phyloP scores from a whole-genome alignment of 495 filamentous ascomycete genomes.

The Neurospora sp. region DNA sequence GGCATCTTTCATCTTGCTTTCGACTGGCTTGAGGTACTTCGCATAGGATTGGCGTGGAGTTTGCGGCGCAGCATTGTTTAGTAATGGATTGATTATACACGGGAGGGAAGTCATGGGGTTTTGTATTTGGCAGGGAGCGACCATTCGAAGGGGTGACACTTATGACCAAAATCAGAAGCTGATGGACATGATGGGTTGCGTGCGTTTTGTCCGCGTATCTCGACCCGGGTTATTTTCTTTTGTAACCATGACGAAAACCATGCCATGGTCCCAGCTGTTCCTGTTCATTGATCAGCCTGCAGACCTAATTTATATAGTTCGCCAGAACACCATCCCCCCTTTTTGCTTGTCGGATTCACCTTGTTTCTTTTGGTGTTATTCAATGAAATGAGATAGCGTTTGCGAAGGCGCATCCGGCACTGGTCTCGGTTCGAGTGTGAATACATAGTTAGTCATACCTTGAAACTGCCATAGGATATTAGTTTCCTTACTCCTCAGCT shows the following conservation, averaged over 20 bases:
- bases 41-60: conserved; percentile 29
- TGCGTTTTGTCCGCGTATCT: background rate
- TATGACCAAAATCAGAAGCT: background rate
- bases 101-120: conserved; percentile 6
- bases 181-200: background rate
- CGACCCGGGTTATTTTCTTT: background rate
- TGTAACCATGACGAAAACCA: background rate
- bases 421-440: background rate
- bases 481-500: background rate
- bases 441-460: background rate
- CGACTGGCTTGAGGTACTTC: conserved; percentile 6
- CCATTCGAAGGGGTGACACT: conserved; percentile 4
- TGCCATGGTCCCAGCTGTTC: background rate
- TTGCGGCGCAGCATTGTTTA: conserved; percentile 32
- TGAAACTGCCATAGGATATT: background rate
- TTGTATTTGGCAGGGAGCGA: conserved; percentile 12
- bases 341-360: background rate
- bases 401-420: background rate
- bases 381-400: background rate
- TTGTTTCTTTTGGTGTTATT: background rate
- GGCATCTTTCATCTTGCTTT: conserved; percentile 12
- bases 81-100: conserved; percentile 13
- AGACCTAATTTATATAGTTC: background rate
- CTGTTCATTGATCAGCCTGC: background rate
- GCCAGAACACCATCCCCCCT: background rate